phyloP scores from a whole-genome alignment of 1,284 basidiomycete species.

The Lentinula novae-zelandiae region DNA sequence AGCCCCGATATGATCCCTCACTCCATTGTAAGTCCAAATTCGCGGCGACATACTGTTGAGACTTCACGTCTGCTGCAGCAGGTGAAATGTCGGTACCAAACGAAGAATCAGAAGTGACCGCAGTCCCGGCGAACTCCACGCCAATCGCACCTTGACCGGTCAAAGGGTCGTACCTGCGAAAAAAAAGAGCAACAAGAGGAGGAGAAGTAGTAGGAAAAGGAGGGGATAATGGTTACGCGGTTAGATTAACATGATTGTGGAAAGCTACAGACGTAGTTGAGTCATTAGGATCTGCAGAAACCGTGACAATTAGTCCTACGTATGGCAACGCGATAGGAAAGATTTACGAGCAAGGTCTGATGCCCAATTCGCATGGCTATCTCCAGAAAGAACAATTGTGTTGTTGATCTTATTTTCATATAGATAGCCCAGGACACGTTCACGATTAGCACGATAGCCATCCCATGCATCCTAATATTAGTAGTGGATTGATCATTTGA shows the following conservation, averaged over 20 bases:
- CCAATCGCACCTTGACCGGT: constrained; percentile 55
- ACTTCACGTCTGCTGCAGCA: constrained; percentile 38
- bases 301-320: background rate
- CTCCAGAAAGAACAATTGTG: constrained; percentile 57
- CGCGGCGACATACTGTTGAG: constrained; percentile 35
- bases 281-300: constrained; percentile 40
- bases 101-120: constrained; percentile 51
- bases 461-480: constrained; percentile 55
- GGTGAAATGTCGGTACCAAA: constrained; percentile 45
- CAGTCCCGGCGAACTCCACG: constrained; percentile 68
- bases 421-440: constrained; percentile 54
- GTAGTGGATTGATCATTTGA: background rate
- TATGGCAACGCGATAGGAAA: background rate
- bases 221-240: background rate
- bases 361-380: constrained; percentile 66
- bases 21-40: constrained; percentile 57
- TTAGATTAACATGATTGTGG: background rate
- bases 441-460: constrained; percentile 57
- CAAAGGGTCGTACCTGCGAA: constrained; percentile 43
- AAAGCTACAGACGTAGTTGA: constrained; percentile 36
- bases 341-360: constrained; percentile 51
- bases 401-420: constrained; percentile 53
- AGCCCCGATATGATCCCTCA: constrained; percentile 61
- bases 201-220: background rate
- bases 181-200: background rate